Base-by-base conservation (phyloP, 2,329 filamentous ascomycete species). In the Verticillium dahliae region DNA sequence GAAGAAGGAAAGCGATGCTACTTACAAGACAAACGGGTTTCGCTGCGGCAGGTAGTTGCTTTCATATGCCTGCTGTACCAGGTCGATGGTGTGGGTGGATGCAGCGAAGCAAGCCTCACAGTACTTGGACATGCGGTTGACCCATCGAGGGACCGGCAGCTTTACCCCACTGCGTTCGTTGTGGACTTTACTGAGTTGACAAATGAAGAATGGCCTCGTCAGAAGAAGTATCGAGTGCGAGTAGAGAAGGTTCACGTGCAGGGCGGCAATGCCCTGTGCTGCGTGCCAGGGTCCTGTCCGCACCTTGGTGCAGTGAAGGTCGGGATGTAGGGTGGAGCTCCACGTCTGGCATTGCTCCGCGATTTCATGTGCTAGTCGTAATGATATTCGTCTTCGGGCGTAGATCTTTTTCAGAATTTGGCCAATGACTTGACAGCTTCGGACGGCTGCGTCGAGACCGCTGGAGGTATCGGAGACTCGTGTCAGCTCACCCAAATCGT, bases 171-270 rank as follows among this genome's bases (percentile, higher is more conserved):
- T 66, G 57, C 70, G 67, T 62, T 75, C 69, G 63, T 72, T 69
- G 39, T 72, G 70, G 2, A 71, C 68, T 68, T 75, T 73, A 61
- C 77, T 84, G 50, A 87, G 75, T 13, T 86, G 76, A 62, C 81
- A 83, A 14, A 88, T 73, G 62, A 89, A 86, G 69, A 89, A 89
- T 0, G 87, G 86, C 34, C 87, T 78, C 1, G 84, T 87, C 1
- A 90, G 77, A 0, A 90, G 76, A 33, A 89, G 81, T 52, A 88
- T 80, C 0, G 85, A 84, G 68, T 89, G 85, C 61, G 80, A 83
- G 62, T 88, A 84, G 39, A 88, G 75, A 31, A 89, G 74, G 62
- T 87, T 86, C 62, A 82, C 76, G 65, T 89, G 86, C 6, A 89
- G 72, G n/a, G 86, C 81, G 4, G 84, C 81, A 38, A 88, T 80